Percentiles rank a stretch among this genome's conserved stretches.
These are phyloP conservation scores for Colletotrichum viniferum DNA, from an alignment of 2,329 filamentous ascomycete genomes.

Conservation along the genomic window DNA sequence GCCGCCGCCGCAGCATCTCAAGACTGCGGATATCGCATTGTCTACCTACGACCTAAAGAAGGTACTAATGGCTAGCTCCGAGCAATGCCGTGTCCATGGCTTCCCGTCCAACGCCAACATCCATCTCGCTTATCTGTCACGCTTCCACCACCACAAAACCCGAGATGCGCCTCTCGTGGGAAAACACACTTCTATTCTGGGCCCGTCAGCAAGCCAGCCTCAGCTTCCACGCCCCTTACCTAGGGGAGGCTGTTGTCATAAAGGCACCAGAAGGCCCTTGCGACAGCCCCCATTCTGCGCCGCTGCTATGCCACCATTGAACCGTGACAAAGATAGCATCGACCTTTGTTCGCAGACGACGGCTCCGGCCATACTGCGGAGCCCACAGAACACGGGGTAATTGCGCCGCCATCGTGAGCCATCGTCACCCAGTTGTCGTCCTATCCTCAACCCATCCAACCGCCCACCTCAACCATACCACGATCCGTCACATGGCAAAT, in stretches of 20 bases:
- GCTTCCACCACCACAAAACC: not conserved
- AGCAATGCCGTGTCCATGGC: not conserved
- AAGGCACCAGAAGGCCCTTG: not conserved
- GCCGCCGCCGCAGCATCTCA: not conserved
- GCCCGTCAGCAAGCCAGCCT: not conserved
- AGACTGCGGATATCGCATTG: not conserved
- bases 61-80: not conserved
- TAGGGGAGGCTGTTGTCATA: not conserved
- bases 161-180: not conserved
- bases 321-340: not conserved
- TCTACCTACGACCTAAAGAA: not conserved
- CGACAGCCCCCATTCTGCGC: not conserved
- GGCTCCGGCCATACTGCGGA: slow-evolving; percentile 7
- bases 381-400: not conserved
- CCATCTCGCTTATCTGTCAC: not conserved
- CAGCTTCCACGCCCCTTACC: not conserved
- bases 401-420: not conserved
- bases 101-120: not conserved
- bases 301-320: not conserved
- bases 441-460: not conserved
- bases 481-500: not conserved
- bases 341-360: slow-evolving; percentile 4
- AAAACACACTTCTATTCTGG: slow-evolving; percentile 3
- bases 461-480: not conserved
- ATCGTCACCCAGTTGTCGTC: not conserved